Conservation (phyloP, 2,329 filamentous ascomycete species). For the Fusarium agapanthi region DNA sequence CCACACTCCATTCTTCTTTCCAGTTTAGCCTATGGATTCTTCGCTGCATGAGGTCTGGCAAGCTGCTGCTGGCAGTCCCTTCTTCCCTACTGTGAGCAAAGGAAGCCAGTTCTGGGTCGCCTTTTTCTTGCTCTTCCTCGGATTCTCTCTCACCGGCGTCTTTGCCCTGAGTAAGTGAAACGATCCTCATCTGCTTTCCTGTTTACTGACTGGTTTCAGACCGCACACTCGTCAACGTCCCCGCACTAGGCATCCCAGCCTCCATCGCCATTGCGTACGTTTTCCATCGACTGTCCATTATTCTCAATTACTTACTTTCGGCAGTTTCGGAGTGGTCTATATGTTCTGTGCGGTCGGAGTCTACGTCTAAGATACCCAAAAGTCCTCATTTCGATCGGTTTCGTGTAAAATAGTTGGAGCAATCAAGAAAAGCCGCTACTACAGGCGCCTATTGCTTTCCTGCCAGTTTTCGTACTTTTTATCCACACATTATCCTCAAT, state of each 20-base stretch:
- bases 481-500: constrained; percentile 9
- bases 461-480: constrained; percentile 34
- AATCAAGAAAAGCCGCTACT: constrained; percentile 45
- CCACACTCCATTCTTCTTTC: background rate
- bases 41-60: constrained; percentile 93
- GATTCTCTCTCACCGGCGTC: constrained; percentile 76
- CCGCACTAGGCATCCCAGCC: constrained; percentile 83
- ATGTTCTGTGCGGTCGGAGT: constrained; percentile 99
- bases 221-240: constrained; percentile 80
- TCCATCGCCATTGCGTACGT: constrained; percentile 90
- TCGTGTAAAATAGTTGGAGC: constrained; percentile 51
- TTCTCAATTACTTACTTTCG: constrained; percentile 26
- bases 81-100: constrained; percentile 82
- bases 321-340: constrained; percentile 91
- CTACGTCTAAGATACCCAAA: constrained; percentile 80
- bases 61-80: constrained; percentile 87
- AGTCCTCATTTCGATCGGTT: constrained; percentile 43
- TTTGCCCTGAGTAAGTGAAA: constrained; percentile 82
- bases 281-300: background rate
- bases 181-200: background rate
- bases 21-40: constrained; percentile 70
- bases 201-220: constrained; percentile 62
- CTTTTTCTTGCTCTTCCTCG: constrained; percentile 76
- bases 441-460: constrained; percentile 42
- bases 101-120: constrained; percentile 83